phyloP scores from a whole-genome alignment of 129 eudicot species.

The Logfia minima region DNA sequence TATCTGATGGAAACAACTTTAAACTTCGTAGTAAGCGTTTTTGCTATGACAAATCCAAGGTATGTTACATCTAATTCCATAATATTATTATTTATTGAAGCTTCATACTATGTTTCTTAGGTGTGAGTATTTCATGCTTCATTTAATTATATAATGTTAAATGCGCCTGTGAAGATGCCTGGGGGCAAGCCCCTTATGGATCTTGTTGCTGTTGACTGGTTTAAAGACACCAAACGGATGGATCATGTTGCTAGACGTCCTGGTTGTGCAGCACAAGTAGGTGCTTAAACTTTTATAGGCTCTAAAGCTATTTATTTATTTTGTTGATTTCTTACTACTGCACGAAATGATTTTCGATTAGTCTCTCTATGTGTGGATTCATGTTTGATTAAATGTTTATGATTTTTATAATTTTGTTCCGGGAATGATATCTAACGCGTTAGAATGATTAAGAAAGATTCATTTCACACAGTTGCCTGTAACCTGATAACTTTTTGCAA shows the following conservation, averaged over 20 bases:
- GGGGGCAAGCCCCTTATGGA: constrained; percentile 97
- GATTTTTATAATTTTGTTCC: neutral
- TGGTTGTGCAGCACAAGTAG: constrained; percentile 96
- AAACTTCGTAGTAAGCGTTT: constrained; percentile 88
- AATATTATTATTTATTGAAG: constrained; percentile 10
- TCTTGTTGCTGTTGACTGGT: constrained; percentile 99
- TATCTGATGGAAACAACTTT: constrained; percentile 88
- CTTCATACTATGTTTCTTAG: neutral
- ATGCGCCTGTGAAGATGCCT: constrained; percentile 51
- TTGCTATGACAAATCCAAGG: constrained; percentile 90
- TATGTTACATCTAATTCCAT: constrained; percentile 27
- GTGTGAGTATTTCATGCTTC: constrained; percentile 8
- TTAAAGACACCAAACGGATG: constrained; percentile 90
- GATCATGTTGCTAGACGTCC: constrained; percentile 96
- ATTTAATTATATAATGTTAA: constrained; percentile 27
- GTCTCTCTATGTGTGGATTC: neutral
- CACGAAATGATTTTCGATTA: neutral
- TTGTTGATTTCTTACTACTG: constrained; percentile 3
- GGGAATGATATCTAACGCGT: neutral
- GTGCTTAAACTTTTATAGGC: constrained; percentile 39
- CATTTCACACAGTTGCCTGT: neutral
- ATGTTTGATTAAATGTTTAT: neutral
- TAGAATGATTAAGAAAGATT: neutral
- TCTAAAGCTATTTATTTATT: constrained; percentile 1
- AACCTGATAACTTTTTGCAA: neutral